Evolutionary conservation across 441 rosid species (phyloP).

Genomic region (Biscutella auriculata): DNA sequence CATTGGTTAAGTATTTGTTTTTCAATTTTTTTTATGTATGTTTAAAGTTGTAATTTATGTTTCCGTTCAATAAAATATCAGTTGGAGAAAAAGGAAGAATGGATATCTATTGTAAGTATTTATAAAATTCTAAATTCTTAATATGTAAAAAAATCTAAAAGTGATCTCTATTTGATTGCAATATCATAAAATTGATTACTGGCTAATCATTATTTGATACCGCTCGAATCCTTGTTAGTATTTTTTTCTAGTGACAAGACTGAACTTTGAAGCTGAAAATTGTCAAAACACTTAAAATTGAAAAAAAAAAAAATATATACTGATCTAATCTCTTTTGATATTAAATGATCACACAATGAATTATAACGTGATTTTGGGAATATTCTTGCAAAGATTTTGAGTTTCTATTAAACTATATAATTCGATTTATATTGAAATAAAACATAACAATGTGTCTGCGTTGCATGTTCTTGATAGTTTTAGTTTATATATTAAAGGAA

Average conservation of each 20-base stretch:
- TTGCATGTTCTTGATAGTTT: slow-evolving; percentile 22
- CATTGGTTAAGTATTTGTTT: no score
- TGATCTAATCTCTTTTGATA: background rate
- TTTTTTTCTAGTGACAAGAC: background rate
- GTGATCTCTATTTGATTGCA: slow-evolving; percentile 4
- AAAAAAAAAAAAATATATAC: background rate
- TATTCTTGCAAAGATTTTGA: slow-evolving; percentile 16
- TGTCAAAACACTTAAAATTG: background rate
- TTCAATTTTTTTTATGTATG: no score
- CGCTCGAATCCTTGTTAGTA: background rate
- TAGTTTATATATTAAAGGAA: slow-evolving; percentile 5
- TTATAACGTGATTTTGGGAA: slow-evolving; percentile 6
- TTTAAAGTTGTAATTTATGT: no score
- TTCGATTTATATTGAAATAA: background rate
- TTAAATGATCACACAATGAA: slow-evolving; percentile 3
- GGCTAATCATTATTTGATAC: background rate
- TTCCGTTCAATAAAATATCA: no score
- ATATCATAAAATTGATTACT: background rate
- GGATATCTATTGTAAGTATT: background rate
- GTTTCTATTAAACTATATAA: background rate
- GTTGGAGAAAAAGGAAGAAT: background rate
- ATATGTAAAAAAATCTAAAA: background rate
- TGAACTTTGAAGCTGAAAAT: background rate
- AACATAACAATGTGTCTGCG: slow-evolving; percentile 19
- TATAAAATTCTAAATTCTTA: background rate